Percentiles rank a stretch among this genome's conserved stretches.
Conservation (phyloP, 331 rosid genomes). For the Acacia concinna region DNA sequence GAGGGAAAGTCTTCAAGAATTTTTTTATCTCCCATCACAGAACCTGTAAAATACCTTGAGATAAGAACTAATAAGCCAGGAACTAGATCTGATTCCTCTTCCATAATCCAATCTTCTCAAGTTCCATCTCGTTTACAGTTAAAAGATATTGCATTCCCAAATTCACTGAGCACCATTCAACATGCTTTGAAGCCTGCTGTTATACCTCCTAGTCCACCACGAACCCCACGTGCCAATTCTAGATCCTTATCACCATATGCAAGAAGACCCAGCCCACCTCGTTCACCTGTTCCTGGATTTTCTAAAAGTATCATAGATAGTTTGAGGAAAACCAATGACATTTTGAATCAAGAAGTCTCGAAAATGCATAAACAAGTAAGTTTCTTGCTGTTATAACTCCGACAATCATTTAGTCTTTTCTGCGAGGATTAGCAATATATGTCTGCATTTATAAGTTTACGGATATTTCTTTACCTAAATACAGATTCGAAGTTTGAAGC, state of each 20-base stretch:
- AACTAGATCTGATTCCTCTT: constrained; percentile 45
- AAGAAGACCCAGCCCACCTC: constrained; percentile 84
- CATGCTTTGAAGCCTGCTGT: constrained; percentile 52
- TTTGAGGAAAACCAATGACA: constrained; percentile 65
- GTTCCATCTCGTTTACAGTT: constrained; percentile 57
- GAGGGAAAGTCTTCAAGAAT: constrained; percentile 61
- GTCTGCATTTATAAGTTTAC: constrained; percentile 14
- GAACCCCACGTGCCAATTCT: constrained; percentile 37
- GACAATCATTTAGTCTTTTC: constrained; percentile 9
- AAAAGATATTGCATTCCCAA: constrained; percentile 76
- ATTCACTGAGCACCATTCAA: constrained; percentile 60
- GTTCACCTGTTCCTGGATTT: constrained; percentile 63
- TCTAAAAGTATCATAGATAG: constrained; percentile 80
- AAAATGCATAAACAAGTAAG: constrained; percentile 72
- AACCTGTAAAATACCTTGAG: constrained; percentile 60
- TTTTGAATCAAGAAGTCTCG: constrained; percentile 62
- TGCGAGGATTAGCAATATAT: constrained; percentile 4
- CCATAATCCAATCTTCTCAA: constrained; percentile 59
- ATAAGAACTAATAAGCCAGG: constrained; percentile 49
- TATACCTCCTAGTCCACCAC: constrained; percentile 36
- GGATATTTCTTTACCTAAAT: constrained; percentile 33
- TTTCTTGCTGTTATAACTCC: constrained; percentile 21
- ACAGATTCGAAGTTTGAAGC: constrained; percentile 64
- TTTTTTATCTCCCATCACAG: constrained; percentile 62
- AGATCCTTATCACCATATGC: constrained; percentile 66